These are phyloP conservation scores for Fusarium ambrosium DNA, from an alignment of 2,329 filamentous ascomycete genomes.

Conservation along the genomic window DNA sequence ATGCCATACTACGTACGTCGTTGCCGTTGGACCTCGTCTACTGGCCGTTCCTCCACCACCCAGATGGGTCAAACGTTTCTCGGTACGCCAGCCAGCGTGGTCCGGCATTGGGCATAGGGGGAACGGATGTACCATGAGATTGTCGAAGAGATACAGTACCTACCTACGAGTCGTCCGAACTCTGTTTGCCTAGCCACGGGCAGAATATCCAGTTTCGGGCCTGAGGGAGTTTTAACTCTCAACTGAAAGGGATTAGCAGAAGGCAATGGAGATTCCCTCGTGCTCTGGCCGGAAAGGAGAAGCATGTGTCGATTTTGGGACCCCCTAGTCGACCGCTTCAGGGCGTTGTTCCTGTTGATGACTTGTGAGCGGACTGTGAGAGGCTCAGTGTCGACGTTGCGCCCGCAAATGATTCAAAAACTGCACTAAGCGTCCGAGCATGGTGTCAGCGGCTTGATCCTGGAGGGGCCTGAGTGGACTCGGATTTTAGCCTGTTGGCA, in stretches of 20 bases:
- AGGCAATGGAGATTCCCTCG: conserved; percentile 15
- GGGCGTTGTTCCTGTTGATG: conserved; percentile 35
- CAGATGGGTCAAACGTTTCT: background rate
- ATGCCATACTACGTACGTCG: background rate
- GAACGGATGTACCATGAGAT: background rate
- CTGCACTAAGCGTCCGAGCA: conserved; percentile 41
- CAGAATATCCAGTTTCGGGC: background rate
- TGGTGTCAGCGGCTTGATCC: conserved; percentile 44
- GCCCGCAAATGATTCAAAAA: conserved; percentile 48
- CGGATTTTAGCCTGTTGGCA: conserved; percentile 33
- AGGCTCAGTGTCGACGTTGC: conserved; percentile 43
- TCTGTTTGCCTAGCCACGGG: background rate
- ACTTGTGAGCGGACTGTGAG: conserved; percentile 32
- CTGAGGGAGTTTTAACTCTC: background rate
- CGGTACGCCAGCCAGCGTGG: background rate
- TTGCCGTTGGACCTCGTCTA: background rate
- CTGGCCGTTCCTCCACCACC: conserved; percentile 1
- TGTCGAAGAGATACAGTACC: background rate
- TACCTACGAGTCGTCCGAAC: background rate
- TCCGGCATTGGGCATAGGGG: background rate
- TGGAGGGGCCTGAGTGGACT: conserved; percentile 31
- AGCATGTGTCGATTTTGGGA: conserved; percentile 20
- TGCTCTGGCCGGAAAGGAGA: conserved; percentile 29
- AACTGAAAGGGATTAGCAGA: conserved; percentile 6
- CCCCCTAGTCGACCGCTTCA: conserved; percentile 29